These are phyloP conservation scores for Puccinia triticina DNA, from an alignment of 1,284 basidiomycete species.

Conservation along the genomic window DNA sequence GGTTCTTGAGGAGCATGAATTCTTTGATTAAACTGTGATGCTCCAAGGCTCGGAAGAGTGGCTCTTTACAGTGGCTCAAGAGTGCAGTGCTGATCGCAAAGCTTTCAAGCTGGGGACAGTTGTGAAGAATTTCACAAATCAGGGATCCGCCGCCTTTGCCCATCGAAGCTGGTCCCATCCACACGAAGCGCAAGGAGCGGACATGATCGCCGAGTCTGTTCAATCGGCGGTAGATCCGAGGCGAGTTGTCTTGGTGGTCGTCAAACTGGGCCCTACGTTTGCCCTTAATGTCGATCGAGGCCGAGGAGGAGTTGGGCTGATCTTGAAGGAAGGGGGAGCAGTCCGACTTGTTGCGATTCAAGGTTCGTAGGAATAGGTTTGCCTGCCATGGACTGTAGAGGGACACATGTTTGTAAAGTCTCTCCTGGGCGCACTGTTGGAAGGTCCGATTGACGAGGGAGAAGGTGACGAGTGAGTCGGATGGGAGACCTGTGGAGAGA, in stretches of 20 bases:
- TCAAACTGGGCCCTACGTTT: slow-evolving; percentile 23
- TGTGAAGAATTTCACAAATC: slow-evolving; percentile 30
- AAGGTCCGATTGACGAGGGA: slow-evolving; percentile 34
- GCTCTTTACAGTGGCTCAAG: slow-evolving; percentile 34
- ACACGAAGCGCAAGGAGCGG: slow-evolving; percentile 26
- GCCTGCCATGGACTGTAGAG: slow-evolving; percentile 33
- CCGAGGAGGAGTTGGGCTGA: not conserved
- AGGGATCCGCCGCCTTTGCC: slow-evolving; percentile 31
- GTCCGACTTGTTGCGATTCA: slow-evolving; percentile 13
- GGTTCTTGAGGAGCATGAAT: slow-evolving; percentile 19
- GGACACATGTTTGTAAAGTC: slow-evolving; percentile 24
- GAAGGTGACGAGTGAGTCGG: slow-evolving; percentile 7
- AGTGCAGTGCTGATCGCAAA: slow-evolving; percentile 20
- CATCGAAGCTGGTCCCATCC: slow-evolving; percentile 41
- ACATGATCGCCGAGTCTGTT: slow-evolving; percentile 34
- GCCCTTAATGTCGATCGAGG: slow-evolving; percentile 22
- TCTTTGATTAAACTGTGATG: slow-evolving; percentile 12
- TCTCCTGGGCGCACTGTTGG: slow-evolving; percentile 37
- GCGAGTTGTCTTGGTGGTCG: not conserved
- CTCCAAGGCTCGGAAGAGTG: slow-evolving; percentile 34
- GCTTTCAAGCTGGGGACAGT: slow-evolving; percentile 23
- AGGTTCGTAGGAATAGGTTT: slow-evolving; percentile 27
- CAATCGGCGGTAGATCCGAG: slow-evolving; percentile 27
- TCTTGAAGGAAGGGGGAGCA: slow-evolving; percentile 21
- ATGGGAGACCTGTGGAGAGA: slow-evolving; percentile 27